Conservation (phyloP, 257 asterid genomes). For the Salvia rosmarinus region DNA sequence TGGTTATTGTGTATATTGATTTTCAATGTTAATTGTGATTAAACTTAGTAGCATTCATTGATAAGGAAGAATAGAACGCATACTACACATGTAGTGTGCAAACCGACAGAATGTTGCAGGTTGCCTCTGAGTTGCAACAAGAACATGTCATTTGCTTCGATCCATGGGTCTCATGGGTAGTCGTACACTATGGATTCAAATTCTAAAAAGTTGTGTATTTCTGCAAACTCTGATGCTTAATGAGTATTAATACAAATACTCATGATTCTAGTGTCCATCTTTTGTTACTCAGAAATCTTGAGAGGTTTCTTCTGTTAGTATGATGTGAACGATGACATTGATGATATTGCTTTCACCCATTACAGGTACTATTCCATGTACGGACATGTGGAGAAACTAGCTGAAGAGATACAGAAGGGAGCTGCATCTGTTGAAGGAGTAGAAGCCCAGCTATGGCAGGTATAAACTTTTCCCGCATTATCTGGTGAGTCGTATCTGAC, state of each 20-base stretch:
- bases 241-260: not conserved
- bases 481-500: conserved; percentile 3
- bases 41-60: conserved; percentile 7
- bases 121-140: not conserved
- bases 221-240: not conserved
- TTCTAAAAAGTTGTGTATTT: not conserved
- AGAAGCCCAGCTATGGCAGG: conserved; percentile 86
- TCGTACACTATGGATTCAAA: not conserved
- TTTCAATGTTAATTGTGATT: conserved; percentile 7
- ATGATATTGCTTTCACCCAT: too few species aligned
- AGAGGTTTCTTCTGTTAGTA: not conserved
- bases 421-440: conserved; percentile 85
- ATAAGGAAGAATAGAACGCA: conserved; percentile 7
- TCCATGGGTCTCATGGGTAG: not conserved
- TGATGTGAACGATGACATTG: not conserved
- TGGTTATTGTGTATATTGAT: not conserved
- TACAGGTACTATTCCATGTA: conserved; percentile 80
- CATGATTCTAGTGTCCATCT: not conserved
- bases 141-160: not conserved
- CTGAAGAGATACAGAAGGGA: conserved; percentile 84
- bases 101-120: not conserved
- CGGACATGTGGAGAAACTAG: conserved; percentile 88
- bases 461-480: conserved; percentile 30
- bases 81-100: conserved; percentile 6
- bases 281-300: not conserved